phyloP scores from a whole-genome alignment of 768 basidiomycete genomes.

The Psilocybe tampanensis region DNA sequence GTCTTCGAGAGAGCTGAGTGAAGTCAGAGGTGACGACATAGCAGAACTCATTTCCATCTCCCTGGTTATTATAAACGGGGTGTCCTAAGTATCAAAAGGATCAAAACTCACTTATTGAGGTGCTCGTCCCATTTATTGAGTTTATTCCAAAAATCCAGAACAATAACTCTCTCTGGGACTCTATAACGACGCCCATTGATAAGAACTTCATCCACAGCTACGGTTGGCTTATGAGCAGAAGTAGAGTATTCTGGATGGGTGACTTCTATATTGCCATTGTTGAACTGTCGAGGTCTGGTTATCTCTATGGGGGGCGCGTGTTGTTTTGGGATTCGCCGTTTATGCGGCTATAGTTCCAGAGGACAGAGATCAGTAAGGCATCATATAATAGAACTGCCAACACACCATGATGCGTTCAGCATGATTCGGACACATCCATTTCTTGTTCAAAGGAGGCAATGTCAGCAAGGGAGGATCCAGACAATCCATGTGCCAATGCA shows the following conservation, averaged over 20 bases:
- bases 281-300: conserved; percentile 69
- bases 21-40: conserved; percentile 73
- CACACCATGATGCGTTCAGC: conserved; percentile 84
- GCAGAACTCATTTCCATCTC: conserved; percentile 46
- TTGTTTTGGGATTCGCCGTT: conserved; percentile 78
- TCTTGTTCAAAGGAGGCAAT: conserved; percentile 86
- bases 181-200: conserved; percentile 90
- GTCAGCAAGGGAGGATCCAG: conserved; percentile 85
- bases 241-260: conserved; percentile 64
- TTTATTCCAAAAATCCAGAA: conserved; percentile 96
- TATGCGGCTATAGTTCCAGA: conserved; percentile 57
- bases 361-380: background rate
- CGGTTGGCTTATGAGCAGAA: conserved; percentile 36
- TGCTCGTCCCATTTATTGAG: conserved; percentile 48
- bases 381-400: conserved; percentile 16
- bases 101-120: conserved; percentile 41
- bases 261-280: conserved; percentile 93
- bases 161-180: conserved; percentile 89
- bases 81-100: background rate
- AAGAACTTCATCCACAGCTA: conserved; percentile 78
- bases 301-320: conserved; percentile 72
- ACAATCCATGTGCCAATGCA: conserved; percentile 98
- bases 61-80: conserved; percentile 22
- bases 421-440: conserved; percentile 99
- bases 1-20: conserved; percentile 73